Evolutionary conservation across 2,329 filamentous ascomycete genomes (phyloP).

Genomic region (Blastomyces percursus): DNA sequence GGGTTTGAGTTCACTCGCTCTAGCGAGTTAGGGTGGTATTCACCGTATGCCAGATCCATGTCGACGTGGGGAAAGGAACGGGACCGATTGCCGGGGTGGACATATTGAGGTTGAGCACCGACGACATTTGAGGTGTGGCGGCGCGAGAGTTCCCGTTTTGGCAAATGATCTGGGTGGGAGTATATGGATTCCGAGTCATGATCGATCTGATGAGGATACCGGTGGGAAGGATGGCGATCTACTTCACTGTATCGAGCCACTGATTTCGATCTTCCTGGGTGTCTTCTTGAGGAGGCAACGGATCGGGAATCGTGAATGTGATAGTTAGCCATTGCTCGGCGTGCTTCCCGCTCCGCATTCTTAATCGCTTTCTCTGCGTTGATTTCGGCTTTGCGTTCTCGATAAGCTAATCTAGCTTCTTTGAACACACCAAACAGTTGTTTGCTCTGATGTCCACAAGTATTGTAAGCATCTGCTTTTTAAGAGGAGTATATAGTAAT

Average conservation of each 20-base stretch:
- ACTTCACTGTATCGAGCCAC: conserved; percentile 15
- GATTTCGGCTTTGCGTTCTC: conserved; percentile 75
- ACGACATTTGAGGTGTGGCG: conserved; percentile 32
- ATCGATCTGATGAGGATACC: conserved; percentile 21
- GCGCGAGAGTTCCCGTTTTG: conserved; percentile 22
- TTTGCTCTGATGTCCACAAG: conserved; percentile 54
- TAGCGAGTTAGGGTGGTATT: conserved; percentile 55
- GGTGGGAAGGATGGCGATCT: conserved; percentile 21
- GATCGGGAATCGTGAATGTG: conserved; percentile 39
- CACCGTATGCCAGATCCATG: conserved; percentile 85
- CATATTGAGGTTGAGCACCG: conserved; percentile 4
- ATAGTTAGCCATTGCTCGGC: conserved; percentile 46
- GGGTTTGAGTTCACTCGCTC: conserved; percentile 35
- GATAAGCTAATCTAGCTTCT: conserved; percentile 78
- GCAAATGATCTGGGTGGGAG: conserved; percentile 10
- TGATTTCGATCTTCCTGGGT: conserved; percentile 29
- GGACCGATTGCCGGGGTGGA: conserved; percentile 18
- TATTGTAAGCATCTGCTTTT: background rate
- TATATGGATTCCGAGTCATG: conserved; percentile 23
- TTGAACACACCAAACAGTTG: conserved; percentile 84
- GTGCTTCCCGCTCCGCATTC: conserved; percentile 47
- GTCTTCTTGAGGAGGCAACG: conserved; percentile 31
- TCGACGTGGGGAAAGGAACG: conserved; percentile 46
- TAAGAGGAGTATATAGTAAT: conserved; percentile 3
- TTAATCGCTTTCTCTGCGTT: conserved; percentile 56